These are phyloP conservation scores for Rhizopogon vulgaris DNA, from an alignment of 768 basidiomycete genomes.

Conservation along the genomic window DNA sequence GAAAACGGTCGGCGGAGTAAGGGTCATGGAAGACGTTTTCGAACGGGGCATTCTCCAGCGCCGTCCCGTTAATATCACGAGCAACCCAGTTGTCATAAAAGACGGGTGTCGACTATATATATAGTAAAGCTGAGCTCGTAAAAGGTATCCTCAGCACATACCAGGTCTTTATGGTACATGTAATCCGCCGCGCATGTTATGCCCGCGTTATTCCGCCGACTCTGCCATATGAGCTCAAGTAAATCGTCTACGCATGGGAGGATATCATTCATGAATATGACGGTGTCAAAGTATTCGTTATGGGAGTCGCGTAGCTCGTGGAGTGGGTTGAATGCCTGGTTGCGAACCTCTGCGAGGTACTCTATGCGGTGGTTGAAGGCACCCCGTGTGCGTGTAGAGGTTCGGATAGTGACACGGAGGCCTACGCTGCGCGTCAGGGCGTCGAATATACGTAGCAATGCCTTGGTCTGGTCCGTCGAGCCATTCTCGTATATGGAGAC, in stretches of 20 bases:
- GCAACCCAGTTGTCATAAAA: constrained; percentile 99
- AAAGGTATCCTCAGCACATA: constrained; percentile 26
- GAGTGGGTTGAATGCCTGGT: constrained; percentile 92
- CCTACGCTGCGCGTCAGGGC: constrained; percentile 87
- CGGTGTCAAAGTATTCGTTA: constrained; percentile 92
- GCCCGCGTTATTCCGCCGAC: constrained; percentile 87
- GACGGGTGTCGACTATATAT: constrained; percentile 56
- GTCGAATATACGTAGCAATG: constrained; percentile 91
- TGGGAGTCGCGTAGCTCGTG: constrained; percentile 90
- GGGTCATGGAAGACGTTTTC: constrained; percentile 89
- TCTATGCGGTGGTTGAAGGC: constrained; percentile 99
- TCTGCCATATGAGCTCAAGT: constrained; percentile 96
- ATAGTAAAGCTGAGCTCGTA: neutral
- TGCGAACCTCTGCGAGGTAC: constrained; percentile 99
- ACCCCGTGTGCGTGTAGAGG: constrained; percentile 87
- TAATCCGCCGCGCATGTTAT: constrained; percentile 98
- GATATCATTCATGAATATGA: constrained; percentile 99
- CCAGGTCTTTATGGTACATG: constrained; percentile 97
- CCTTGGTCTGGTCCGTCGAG: constrained; percentile 98
- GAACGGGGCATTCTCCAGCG: constrained; percentile 96
- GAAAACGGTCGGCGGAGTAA: constrained; percentile 74
- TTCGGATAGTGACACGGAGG: constrained; percentile 88
- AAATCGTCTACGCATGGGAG: constrained; percentile 96
- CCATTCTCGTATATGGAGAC: constrained; percentile 99
- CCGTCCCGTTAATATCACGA: constrained; percentile 96